Evolutionary conservation across 129 eudicot genomes (phyloP).

Genomic region (carrot (Daucus carota)): DH1_v3.0 NC_030388.2:5244001-5244500

Average conservation of each 20-base stretch:
- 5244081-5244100: constrained; percentile 90
- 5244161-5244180: constrained; percentile 95
- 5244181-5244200: constrained; percentile 90
- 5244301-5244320: not conserved
- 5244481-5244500: not conserved
- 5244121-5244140: constrained; percentile 93
- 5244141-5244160: constrained; percentile 90
- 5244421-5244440: not conserved
- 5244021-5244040: constrained; percentile 63
- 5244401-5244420: not conserved
- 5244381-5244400: constrained; percentile 92
- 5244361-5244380: constrained; percentile 98
- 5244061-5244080: constrained; percentile 91
- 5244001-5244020: not conserved
- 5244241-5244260: constrained; percentile 89
- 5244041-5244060: constrained; percentile 70
- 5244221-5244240: constrained; percentile 82
- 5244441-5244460: not conserved
- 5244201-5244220: constrained; percentile 96
- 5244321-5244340: constrained; percentile 51
- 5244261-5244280: constrained; percentile 28
- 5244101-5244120: constrained; percentile 86
- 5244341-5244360: constrained; percentile 99
- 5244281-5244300: too few species aligned
- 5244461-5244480: not conserved